Conservation (phyloP, 306 rosid species). For the Vigna nakashimae region DNA sequence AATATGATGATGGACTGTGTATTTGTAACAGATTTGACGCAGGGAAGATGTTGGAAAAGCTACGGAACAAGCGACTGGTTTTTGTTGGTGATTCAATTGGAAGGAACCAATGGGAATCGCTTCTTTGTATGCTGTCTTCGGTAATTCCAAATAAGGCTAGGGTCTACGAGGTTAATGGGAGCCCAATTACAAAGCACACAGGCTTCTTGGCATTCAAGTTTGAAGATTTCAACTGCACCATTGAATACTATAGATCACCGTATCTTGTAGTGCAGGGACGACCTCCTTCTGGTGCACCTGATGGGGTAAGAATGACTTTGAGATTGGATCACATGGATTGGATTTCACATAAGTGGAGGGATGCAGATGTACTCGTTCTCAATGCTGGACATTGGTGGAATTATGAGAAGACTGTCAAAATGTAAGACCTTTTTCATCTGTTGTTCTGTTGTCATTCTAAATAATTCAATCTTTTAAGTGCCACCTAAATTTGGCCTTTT, state of each 20-base stretch:
- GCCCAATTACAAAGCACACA: constrained; percentile 77
- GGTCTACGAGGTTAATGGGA: constrained; percentile 79
- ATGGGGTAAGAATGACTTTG: constrained; percentile 59
- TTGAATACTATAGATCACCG: constrained; percentile 90
- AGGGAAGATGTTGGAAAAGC: constrained; percentile 69
- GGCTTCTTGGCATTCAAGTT: constrained; percentile 83
- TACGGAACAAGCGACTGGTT: constrained; percentile 71
- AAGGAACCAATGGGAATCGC: constrained; percentile 96
- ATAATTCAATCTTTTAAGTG: constrained; percentile 23
- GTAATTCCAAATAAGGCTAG: constrained; percentile 59
- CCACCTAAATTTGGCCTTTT: constrained; percentile 29
- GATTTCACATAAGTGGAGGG: constrained; percentile 69
- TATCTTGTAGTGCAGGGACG: constrained; percentile 83
- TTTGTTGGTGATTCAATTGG: constrained; percentile 95
- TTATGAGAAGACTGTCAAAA: constrained; percentile 72
- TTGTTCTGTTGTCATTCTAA: constrained; percentile 34
- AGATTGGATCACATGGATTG: constrained; percentile 81
- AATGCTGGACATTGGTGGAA: constrained; percentile 98
- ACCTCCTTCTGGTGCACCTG: constrained; percentile 71
- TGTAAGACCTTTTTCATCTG: constrained; percentile 50
- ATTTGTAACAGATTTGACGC: constrained; percentile 74
- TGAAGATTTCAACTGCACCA: constrained; percentile 79
- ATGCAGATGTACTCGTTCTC: constrained; percentile 81
- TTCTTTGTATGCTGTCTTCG: constrained; percentile 88
- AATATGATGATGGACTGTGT: constrained; percentile 30